Base-by-base conservation (phyloP, 2,329 filamentous ascomycete genomes). In the Cucurbitaria berberidis region DNA sequence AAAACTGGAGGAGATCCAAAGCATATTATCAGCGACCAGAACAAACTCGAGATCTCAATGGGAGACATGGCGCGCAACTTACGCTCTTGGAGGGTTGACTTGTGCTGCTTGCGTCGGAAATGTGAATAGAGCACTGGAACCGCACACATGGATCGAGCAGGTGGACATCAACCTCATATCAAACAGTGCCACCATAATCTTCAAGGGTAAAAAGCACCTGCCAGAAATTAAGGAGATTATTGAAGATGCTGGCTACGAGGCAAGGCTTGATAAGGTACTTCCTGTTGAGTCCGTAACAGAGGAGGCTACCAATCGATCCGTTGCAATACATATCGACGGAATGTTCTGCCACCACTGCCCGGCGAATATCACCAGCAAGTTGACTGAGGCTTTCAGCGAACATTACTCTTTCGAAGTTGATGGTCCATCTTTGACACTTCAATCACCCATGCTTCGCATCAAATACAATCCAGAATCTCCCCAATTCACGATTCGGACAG, bases 401-500 rank as follows among this genome's bases (percentile, higher is more conserved):
- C 51, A 51, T 9, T 43, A 50, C 47, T 75, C 1, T 4, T 71
- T 90, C 1, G 75, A 79, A 3, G 76, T 92, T 13, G 71, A 86
- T 34, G 77, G 78, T 24, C 74, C 78, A 16, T 82, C 86, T 1
- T 86, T 86, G 1, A 75, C 84, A 22, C 75, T 87, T 30, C 79
- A 83, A 16, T 57, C 59, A 18, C 89, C 91, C 0, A 83, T 92
- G 26, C 67, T 96, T 38, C 87, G 82, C 62, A 70, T 96, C 47
- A 82, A 78, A 3, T 97, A 97, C 67, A 78, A 78, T 0, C 91
- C 93, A 0, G 72, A 83, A 1, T 80, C 86, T 3, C 89, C 91
- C 0, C 69, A 63, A 0, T 85, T 96, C 64, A 96, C 90, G 0
- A 84, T 96, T 59, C 85, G 93, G 43, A 82, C 85, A 7, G 90